Evolutionary conservation across 306 rosid genomes (phyloP).

Genomic region (Betula pendula): DNA sequence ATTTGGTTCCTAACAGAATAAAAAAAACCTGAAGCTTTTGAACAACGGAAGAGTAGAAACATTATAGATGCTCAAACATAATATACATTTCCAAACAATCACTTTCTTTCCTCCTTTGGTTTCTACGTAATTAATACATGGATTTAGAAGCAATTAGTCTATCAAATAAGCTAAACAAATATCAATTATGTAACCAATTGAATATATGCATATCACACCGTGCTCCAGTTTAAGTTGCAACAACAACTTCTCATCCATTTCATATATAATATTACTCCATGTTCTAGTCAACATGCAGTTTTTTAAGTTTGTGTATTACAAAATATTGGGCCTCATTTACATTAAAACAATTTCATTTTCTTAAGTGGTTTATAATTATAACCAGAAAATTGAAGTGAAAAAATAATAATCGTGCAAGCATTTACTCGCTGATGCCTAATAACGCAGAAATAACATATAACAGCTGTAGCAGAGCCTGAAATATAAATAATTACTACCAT

Average conservation of each 20-base stretch:
- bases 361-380: neutral
- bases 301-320: neutral
- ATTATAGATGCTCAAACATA: too few relatives aligned
- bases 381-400: neutral
- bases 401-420: neutral
- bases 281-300: neutral
- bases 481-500: neutral
- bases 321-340: neutral
- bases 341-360: neutral
- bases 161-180: neutral
- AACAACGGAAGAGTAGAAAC: neutral
- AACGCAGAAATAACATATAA: conserved; percentile 3
- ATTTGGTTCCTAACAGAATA: neutral
- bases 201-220: neutral
- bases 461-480: neutral
- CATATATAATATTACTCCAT: neutral
- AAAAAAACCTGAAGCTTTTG: neutral
- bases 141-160: neutral
- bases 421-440: neutral
- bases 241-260: neutral
- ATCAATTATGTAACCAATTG: neutral
- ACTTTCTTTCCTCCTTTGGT: neutral
- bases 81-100: neutral
- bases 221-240: neutral
- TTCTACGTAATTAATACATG: neutral